Evolutionary conservation across 768 basidiomycete genomes (phyloP).

Genomic region (Saitozyma podzolica): DNA sequence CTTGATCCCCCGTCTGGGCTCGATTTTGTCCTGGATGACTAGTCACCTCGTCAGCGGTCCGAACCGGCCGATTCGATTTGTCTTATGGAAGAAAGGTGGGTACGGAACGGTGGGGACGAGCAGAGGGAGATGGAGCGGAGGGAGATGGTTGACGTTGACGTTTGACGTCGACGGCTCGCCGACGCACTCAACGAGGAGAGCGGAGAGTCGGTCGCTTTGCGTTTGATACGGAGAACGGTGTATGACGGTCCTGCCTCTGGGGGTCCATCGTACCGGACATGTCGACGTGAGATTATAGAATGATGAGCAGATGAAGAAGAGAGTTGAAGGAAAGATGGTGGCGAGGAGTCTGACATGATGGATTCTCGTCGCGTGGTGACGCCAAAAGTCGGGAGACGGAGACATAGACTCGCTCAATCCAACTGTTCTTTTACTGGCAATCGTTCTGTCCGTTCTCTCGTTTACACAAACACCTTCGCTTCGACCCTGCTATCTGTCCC

Average conservation of each 20-base stretch:
- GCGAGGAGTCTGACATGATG: not conserved
- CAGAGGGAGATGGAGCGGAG: too few relatives aligned
- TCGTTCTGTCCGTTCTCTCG: too few relatives aligned
- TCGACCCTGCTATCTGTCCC: too few relatives aligned
- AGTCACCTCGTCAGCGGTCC: constrained; percentile 8
- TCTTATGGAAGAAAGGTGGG: not conserved
- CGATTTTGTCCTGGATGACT: constrained; percentile 49
- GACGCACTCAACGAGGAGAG: constrained; percentile 48
- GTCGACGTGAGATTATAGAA: not conserved
- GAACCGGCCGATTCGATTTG: not conserved
- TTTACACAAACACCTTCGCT: too few relatives aligned
- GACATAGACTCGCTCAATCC: too few relatives aligned
- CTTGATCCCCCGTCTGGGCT: constrained; percentile 19
- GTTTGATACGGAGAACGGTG: constrained; percentile 52
- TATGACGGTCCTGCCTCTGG: constrained; percentile 24
- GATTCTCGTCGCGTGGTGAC: too few relatives aligned
- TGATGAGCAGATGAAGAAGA: not conserved
- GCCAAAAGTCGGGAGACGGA: too few relatives aligned
- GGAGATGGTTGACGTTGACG: not conserved
- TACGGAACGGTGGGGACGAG: too few relatives aligned
- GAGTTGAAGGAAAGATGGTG: not conserved
- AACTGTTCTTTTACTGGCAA: too few relatives aligned
- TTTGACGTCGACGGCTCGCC: not conserved
- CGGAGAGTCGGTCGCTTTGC: constrained; percentile 51
- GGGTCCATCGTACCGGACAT: too few relatives aligned